Percentiles rank a stretch among this genome's conserved stretches.
Conservation (phyloP, 768 basidiomycete species). For the Pulveroboletus sp. region DNA sequence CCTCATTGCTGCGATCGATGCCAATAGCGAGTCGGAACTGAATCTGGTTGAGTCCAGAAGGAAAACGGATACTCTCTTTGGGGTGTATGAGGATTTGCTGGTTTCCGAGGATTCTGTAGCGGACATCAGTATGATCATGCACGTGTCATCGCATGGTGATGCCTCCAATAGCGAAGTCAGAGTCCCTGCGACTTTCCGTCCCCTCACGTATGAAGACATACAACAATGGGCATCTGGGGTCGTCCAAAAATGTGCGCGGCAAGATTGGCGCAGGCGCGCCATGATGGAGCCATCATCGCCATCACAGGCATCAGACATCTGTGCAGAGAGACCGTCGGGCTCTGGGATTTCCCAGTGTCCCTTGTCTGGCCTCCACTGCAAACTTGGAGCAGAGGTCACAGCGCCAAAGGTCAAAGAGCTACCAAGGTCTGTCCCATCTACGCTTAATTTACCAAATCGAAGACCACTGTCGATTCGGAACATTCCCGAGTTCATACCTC, state of each 20-base stretch:
- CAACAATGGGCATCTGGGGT: conserved; percentile 24
- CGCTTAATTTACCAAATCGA: background rate
- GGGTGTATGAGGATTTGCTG: conserved; percentile 8
- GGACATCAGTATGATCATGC: conserved; percentile 22
- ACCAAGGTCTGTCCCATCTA: background rate
- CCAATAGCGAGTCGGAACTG: conserved; percentile 23
- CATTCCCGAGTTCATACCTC: conserved; percentile 27
- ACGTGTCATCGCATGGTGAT: conserved; percentile 13
- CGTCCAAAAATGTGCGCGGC: conserved; percentile 21
- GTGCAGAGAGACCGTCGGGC: conserved; percentile 24
- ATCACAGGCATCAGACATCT: conserved; percentile 25
- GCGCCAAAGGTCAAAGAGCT: background rate
- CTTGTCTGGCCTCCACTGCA: conserved; percentile 24
- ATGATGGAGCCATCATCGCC: conserved; percentile 16
- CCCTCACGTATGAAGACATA: conserved; percentile 23
- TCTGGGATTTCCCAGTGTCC: conserved; percentile 20
- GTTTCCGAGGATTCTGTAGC: conserved; percentile 15
- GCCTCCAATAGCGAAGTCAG: conserved; percentile 5
- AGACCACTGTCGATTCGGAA: conserved; percentile 7
- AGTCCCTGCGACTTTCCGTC: conserved; percentile 3
- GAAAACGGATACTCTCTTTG: background rate
- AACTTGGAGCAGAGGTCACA: conserved; percentile 2
- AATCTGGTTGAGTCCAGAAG: conserved; percentile 6
- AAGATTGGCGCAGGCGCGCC: conserved; percentile 12
- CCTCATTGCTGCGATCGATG: conserved; percentile 25